Conservation (phyloP, 2,329 filamentous ascomycete genomes). For the Fusarium sp. region DNA sequence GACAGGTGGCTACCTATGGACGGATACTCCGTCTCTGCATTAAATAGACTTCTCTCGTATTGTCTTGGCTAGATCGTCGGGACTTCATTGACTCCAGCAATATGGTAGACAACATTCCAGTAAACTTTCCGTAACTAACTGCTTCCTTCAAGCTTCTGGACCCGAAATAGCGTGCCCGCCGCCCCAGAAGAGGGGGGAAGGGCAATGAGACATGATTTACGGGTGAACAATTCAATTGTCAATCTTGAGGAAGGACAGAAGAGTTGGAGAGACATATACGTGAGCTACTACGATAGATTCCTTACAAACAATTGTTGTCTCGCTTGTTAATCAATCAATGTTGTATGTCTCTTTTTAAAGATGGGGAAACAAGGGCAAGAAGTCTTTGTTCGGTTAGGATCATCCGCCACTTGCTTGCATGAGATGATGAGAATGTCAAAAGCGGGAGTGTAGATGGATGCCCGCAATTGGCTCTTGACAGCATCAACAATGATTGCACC, state of each 20-base stretch:
- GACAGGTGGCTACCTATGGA: neutral
- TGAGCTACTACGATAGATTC: slow-evolving; percentile 13
- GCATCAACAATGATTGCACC: slow-evolving; percentile 6
- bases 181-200: neutral
- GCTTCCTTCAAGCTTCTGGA: slow-evolving; percentile 35
- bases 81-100: slow-evolving; percentile 13
- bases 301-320: slow-evolving; percentile 15
- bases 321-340: slow-evolving; percentile 20
- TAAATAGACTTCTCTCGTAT: slow-evolving; percentile 2
- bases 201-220: slow-evolving; percentile 23
- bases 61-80: slow-evolving; percentile 18
- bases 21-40: neutral
- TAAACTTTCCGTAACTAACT: slow-evolving; percentile 17
- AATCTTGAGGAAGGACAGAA: slow-evolving; percentile 12
- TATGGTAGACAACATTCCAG: slow-evolving; percentile 35
- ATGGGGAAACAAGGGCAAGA: slow-evolving; percentile 28
- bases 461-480: slow-evolving; percentile 22
- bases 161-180: slow-evolving; percentile 8
- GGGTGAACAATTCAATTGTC: slow-evolving; percentile 13
- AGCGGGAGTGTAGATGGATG: slow-evolving; percentile 5
- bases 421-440: slow-evolving; percentile 14
- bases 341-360: slow-evolving; percentile 3
- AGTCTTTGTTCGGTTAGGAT: slow-evolving; percentile 33
- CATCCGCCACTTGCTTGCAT: slow-evolving; percentile 12
- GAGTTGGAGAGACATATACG: slow-evolving; percentile 10